Evolutionary conservation across 345 rosid species (phyloP).

Genomic region (rapeseed (Brassica napus)): Da-Ae NC_063448.1:42993501-42994000

Average conservation of each 20-base stretch:
- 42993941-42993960: background rate
- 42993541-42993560: too few species aligned
- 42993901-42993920: background rate
- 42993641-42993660: too few species aligned
- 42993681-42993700: too few species aligned
- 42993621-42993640: too few species aligned
- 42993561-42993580: too few species aligned
- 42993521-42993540: too few species aligned
- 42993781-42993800: background rate
- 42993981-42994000: background rate
- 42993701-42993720: too few species aligned
- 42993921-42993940: background rate
- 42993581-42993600: too few species aligned
- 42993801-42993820: background rate
- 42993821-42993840: background rate
- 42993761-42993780: background rate
- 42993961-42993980: background rate
- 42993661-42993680: too few species aligned
- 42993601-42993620: too few species aligned
- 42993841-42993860: background rate
- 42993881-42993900: background rate
- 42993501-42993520: too few species aligned
- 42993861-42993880: background rate
- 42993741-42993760: background rate
- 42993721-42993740: background rate